Evolutionary conservation across 2,329 filamentous ascomycete genomes (phyloP).

Genomic region (Orbilia ellipsospora): DNA sequence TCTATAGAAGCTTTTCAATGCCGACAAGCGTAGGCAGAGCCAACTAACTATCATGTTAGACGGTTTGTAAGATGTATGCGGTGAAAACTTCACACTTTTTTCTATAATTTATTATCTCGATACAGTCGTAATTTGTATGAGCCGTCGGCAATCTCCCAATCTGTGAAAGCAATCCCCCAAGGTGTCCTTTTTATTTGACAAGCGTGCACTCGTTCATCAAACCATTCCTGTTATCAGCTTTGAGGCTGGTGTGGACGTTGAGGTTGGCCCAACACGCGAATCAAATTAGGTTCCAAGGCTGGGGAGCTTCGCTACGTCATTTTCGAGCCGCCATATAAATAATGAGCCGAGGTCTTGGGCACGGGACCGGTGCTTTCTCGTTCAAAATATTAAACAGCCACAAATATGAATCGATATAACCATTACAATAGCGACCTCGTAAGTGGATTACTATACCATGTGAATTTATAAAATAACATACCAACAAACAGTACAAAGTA

Average conservation of each 20-base stretch:
- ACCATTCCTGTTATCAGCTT: no score
- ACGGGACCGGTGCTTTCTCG: no score
- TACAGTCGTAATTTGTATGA: no score
- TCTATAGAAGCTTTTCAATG: slow-evolving; percentile 15
- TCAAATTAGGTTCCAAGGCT: background rate
- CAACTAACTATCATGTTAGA: background rate
- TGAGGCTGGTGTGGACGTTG: no score
- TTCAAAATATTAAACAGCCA: no score
- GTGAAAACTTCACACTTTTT: slow-evolving; percentile 20
- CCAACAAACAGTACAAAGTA: no score
- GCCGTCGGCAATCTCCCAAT: no score
- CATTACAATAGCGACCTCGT: slow-evolving; percentile 54
- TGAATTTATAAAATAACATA: no score
- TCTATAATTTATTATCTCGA: background rate
- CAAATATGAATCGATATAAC: slow-evolving; percentile 45
- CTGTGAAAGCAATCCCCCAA: no score
- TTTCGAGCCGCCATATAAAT: background rate
- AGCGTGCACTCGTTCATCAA: no score
- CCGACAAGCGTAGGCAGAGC: slow-evolving; percentile 11
- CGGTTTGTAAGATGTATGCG: slow-evolving; percentile 10
- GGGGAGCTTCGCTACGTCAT: slow-evolving; percentile 11
- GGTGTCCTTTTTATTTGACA: no score
- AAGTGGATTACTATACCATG: background rate
- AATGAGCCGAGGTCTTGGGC: background rate
- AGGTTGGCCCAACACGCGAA: background rate